Percentiles rank a stretch among this genome's conserved stretches.
These are phyloP conservation scores for Pseudocercospora crystallina DNA, from an alignment of 2,329 filamentous ascomycete genomes.

Conservation along the genomic window DNA sequence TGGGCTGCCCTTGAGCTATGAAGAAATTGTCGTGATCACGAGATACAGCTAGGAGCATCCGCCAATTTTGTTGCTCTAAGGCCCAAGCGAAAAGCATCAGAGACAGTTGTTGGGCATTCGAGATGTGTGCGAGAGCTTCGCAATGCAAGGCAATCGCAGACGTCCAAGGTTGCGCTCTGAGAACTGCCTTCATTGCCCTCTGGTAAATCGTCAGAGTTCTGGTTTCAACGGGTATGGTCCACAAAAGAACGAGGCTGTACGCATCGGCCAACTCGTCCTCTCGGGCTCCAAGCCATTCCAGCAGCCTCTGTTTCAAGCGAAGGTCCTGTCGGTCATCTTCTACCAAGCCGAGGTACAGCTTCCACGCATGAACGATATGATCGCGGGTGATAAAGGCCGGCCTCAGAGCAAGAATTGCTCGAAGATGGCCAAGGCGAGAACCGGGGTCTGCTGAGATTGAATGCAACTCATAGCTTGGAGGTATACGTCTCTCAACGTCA, in stretches of 20 bases:
- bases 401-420: constrained; percentile 4
- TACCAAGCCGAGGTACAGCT: constrained; percentile 36
- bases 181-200: constrained; percentile 19
- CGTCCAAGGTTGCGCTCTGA: constrained; percentile 16
- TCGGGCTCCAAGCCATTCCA: constrained; percentile 27
- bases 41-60: not conserved
- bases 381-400: not conserved
- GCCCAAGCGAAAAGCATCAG: constrained; percentile 8
- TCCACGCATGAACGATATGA: constrained; percentile 31
- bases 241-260: constrained; percentile 27
- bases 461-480: not conserved
- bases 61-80: not conserved
- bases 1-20: not conserved
- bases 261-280: constrained; percentile 20
- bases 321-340: constrained; percentile 23
- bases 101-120: constrained; percentile 14
- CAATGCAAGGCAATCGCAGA: constrained; percentile 23
- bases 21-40: not conserved
- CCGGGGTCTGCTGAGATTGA: not conserved
- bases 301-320: constrained; percentile 26
- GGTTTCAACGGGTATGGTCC: constrained; percentile 22
- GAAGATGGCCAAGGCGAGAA: constrained; percentile 10
- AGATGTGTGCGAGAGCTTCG: constrained; percentile 29
- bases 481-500: no score
- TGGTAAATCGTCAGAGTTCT: constrained; percentile 26